These are phyloP conservation scores for Pseudocercospora fuligena DNA, from an alignment of 2,329 filamentous ascomycete species.

Conservation along the genomic window DNA sequence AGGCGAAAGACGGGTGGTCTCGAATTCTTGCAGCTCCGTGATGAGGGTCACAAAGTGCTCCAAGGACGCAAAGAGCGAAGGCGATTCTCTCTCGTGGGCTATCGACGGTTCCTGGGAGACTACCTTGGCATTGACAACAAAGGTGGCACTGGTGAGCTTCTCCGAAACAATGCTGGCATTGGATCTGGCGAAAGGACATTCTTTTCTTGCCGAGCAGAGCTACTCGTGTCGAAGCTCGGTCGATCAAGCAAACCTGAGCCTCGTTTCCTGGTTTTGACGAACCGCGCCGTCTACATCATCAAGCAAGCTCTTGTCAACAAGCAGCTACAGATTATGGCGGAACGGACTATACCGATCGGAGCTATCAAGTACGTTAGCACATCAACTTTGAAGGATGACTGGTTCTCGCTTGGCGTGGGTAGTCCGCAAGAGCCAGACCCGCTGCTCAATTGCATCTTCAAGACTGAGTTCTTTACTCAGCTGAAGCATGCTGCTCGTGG, in stretches of 20 bases:
- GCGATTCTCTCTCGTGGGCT: constrained; percentile 88
- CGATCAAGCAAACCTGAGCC: constrained; percentile 93
- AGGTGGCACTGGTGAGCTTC: constrained; percentile 77
- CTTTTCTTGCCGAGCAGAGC: constrained; percentile 90
- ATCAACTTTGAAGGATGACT: constrained; percentile 87
- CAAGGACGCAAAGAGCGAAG: constrained; percentile 87
- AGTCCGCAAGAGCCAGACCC: constrained; percentile 91
- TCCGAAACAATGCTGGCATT: constrained; percentile 76
- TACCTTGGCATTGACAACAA: constrained; percentile 87
- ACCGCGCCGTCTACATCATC: constrained; percentile 83
- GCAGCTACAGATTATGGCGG: constrained; percentile 78
- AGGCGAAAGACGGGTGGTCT: constrained; percentile 88
- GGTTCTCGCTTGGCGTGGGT: constrained; percentile 92
- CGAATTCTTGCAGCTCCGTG: constrained; percentile 85
- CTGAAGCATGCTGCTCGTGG: constrained; percentile 80
- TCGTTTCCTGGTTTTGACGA: constrained; percentile 79
- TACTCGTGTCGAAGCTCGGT: constrained; percentile 92
- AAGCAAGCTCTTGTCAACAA: constrained; percentile 82
- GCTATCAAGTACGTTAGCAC: constrained; percentile 85
- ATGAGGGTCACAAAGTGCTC: constrained; percentile 82
- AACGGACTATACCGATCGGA: constrained; percentile 80
- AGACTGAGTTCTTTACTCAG: constrained; percentile 96
- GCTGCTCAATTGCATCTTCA: constrained; percentile 90
- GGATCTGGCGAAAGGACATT: constrained; percentile 71
- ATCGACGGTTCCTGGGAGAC: constrained; percentile 89